These are phyloP conservation scores for Trichophyton equinum DNA, from an alignment of 2,329 filamentous ascomycete species.

Conservation along the genomic window DNA sequence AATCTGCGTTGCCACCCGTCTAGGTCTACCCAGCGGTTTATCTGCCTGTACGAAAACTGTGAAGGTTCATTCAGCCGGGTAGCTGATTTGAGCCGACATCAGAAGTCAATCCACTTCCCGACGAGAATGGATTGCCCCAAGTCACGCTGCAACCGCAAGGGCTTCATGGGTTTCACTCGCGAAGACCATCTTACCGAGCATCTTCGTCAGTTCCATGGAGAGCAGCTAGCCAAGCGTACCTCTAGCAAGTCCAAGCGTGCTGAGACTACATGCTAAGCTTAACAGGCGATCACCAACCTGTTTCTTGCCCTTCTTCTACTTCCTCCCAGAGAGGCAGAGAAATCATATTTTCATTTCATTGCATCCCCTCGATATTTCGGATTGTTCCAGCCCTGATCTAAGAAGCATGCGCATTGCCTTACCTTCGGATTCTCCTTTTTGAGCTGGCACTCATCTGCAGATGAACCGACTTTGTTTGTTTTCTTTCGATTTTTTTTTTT, in stretches of 20 bases:
- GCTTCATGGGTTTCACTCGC: constrained; percentile 41
- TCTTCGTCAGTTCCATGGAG: constrained; percentile 42
- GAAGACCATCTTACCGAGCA: constrained; percentile 48
- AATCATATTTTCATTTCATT: background rate
- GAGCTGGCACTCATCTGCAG: constrained; percentile 1
- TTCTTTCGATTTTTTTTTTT: background rate
- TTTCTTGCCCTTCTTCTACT: background rate
- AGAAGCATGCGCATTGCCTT: background rate
- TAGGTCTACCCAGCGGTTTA: constrained; percentile 12
- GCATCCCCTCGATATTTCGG: background rate
- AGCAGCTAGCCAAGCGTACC: constrained; percentile 32
- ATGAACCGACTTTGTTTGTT: background rate
- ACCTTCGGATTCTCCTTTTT: background rate
- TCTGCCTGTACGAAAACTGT: constrained; percentile 19
- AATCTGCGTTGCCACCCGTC: background rate
- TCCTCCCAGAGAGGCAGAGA: background rate
- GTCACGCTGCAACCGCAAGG: constrained; percentile 35
- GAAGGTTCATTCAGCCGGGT: constrained; percentile 31
- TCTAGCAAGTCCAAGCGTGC: constrained; percentile 8
- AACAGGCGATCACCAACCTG: background rate
- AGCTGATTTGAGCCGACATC: constrained; percentile 40
- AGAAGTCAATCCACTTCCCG: constrained; percentile 34
- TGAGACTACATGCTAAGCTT: background rate
- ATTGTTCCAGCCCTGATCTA: background rate
- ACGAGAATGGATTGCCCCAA: constrained; percentile 33